Evolutionary conservation across 306 rosid species (phyloP).

Genomic region (Vigna reflexopilosa): DNA sequence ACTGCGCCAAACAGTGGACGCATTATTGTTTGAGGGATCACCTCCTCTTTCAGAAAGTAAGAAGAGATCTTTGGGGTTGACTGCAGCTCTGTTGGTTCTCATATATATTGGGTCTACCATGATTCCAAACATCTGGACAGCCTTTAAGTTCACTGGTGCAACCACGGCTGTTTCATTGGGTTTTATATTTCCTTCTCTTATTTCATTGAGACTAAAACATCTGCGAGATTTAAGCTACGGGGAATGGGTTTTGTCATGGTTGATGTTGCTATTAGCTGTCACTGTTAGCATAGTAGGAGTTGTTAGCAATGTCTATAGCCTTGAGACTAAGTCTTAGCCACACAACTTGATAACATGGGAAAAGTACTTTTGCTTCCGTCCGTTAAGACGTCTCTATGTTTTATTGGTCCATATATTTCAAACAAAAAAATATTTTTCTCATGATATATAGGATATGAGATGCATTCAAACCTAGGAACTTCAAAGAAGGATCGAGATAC

Average conservation of each 20-base stretch:
- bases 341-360: slow-evolving; percentile 27
- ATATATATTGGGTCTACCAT: slow-evolving; percentile 88
- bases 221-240: slow-evolving; percentile 57
- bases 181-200: slow-evolving; percentile 80
- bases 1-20: slow-evolving; percentile 76
- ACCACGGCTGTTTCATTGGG: slow-evolving; percentile 93
- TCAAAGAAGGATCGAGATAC: no score
- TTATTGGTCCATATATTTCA: no score
- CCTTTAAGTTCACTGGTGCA: slow-evolving; percentile 96
- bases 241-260: slow-evolving; percentile 69
- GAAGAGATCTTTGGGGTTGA: slow-evolving; percentile 80
- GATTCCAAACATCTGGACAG: slow-evolving; percentile 96
- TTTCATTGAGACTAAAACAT: slow-evolving; percentile 71
- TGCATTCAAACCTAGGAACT: no score
- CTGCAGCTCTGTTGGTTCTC: slow-evolving; percentile 70
- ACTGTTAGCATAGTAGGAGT: slow-evolving; percentile 78
- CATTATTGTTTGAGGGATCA: slow-evolving; percentile 72
- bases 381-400: no score
- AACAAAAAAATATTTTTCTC: no score
- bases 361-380: not conserved
- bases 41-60: slow-evolving; percentile 81
- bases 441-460: slow-evolving; percentile 43
- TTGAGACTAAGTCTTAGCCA: slow-evolving; percentile 61
- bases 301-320: slow-evolving; percentile 72
- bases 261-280: slow-evolving; percentile 72